Base-by-base conservation (phyloP, 768 basidiomycete species). In the Porphyrellus cyaneotinctus region DNA sequence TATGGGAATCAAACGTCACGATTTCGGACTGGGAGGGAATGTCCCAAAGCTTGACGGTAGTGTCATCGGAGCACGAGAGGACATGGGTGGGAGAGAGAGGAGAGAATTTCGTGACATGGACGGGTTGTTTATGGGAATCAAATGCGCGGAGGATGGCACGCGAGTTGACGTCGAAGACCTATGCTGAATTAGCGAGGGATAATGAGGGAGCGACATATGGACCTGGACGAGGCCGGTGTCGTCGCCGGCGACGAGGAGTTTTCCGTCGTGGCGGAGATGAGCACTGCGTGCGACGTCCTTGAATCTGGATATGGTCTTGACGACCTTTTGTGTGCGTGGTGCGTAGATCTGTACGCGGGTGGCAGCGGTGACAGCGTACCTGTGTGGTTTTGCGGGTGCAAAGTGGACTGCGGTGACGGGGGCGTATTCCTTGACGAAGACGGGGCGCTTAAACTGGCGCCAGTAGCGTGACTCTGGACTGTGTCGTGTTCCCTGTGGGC, bases 351-450 rank as follows among this genome's bases (percentile, higher is more conserved):
- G 91, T 1, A 99, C 84, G 58, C 95, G 78, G 1, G 94, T 89
- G 0, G 92, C 93, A 2, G 94, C 90, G 24, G 95, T 97, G 51
- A 98, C 94, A 23, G 94, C 95, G 76, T 95, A 97, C 64, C 88
- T 78, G 68, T 99, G 93, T 6, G 95, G 95, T 69, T 83, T 85
- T 24, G 88, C 74, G 1, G 83, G 83, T 2, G 91, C 84, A 71
- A 98, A 98, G 67, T 97, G 91, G 30, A 99, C 78, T 15, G 90
- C 91, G 49, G 95, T 97, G 60, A 99, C 85, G 15, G 95, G 93
- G 0, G 93, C 92, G 67, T 95, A 95, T 75, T 97, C 92, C 72
- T 97, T 97, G 68, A 98, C 81, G 69, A 98, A 99, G 1, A 97
- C 88, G 4, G 91, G 91, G 53, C 88, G 79, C 59, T 85, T 91